phyloP scores from a whole-genome alignment of 23 red algal genomes.

The Gracilaria vermiculophylla region DNA sequence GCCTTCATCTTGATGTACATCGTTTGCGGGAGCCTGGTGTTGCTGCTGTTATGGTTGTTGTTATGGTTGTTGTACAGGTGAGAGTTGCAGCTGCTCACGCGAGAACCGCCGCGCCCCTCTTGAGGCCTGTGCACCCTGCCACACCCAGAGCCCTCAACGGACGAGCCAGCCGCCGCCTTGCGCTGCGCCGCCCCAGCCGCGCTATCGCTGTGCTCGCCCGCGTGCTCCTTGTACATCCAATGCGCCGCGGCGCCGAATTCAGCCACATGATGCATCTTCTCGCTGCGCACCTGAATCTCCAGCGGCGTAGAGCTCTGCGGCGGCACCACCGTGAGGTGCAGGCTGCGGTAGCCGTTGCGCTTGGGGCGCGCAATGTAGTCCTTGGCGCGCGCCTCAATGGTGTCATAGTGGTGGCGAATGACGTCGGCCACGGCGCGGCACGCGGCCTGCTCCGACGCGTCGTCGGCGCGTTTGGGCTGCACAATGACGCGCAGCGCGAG shows the following conservation, averaged over 20 bases:
- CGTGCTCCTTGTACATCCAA: conserved; percentile 86
- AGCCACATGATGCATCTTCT: conserved; percentile 88
- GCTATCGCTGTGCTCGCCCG: background rate
- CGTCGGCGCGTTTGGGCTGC: conserved; percentile 47
- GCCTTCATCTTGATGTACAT: conserved; percentile 8
- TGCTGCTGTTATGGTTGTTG: background rate
- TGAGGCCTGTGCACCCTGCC: no score
- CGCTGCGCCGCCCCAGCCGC: no score
- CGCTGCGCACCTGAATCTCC: conserved; percentile 87
- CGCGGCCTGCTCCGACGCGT: conserved; percentile 46
- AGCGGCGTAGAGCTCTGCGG: conserved; percentile 55
- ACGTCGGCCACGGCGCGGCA: conserved; percentile 64
- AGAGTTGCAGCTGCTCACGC: background rate
- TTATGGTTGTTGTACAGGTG: background rate
- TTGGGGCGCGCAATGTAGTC: conserved; percentile 84
- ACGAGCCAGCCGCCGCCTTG: no score
- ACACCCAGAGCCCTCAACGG: no score
- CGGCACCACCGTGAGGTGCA: conserved; percentile 77
- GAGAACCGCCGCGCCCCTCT: no score
- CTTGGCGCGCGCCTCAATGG: conserved; percentile 52
- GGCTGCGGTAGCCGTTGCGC: conserved; percentile 82
- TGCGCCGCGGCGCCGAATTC: conserved; percentile 90
- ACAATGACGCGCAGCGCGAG: conserved; percentile 86
- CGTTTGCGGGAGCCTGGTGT: background rate
- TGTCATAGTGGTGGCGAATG: conserved; percentile 56